Conservation (phyloP, 345 rosid species). For the Crucihimalaya himalaica region DNA sequence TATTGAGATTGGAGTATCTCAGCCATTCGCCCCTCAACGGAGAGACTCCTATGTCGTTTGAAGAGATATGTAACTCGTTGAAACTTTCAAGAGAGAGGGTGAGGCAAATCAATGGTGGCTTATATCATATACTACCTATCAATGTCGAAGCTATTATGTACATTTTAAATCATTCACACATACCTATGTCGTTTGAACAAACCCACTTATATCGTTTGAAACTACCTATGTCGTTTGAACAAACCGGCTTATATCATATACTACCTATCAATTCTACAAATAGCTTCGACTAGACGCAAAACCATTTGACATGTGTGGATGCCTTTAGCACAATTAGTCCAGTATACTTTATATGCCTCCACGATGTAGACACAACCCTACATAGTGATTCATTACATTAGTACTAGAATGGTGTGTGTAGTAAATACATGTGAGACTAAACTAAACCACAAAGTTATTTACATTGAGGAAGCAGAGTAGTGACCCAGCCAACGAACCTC, state of each 20-base stretch:
- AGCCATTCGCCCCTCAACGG: no score
- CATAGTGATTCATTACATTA: conserved; percentile 15
- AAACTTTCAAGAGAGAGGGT: conserved; percentile 57
- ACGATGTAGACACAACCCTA: conserved; percentile 78
- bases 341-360: conserved; percentile 82
- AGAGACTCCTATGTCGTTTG: conserved; percentile 48
- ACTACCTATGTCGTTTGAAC: no score
- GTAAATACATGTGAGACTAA: background rate
- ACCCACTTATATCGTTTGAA: no score
- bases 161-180: no score
- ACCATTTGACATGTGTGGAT: conserved; percentile 88
- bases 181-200: no score
- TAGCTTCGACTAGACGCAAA: conserved; percentile 86
- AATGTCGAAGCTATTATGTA: no score
- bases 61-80: conserved; percentile 49
- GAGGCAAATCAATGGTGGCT: conserved; percentile 53
- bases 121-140: no score
- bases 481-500: conserved; percentile 87
- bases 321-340: conserved; percentile 81
- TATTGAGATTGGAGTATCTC: no score
- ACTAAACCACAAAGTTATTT: conserved; percentile 20
- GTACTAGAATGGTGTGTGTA: background rate
- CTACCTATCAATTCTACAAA: no score
- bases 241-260: background rate
- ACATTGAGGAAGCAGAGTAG: conserved; percentile 91